Evolutionary conservation across 192 early-diverging fungal species (phyloP).

Genomic region (Phycomyces blakesleeanus): DNA sequence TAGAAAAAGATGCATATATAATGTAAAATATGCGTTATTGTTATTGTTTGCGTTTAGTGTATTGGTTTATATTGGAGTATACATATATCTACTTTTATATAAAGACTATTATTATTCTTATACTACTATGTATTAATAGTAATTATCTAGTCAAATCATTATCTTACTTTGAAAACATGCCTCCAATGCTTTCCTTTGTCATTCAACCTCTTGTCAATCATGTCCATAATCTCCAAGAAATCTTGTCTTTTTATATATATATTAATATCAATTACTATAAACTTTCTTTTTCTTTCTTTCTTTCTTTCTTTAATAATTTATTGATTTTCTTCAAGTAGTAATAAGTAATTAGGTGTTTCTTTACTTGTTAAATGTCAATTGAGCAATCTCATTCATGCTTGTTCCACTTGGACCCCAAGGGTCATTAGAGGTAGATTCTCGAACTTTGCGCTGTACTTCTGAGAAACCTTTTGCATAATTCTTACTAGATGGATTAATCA

Average conservation of each 20-base stretch:
- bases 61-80: too few species aligned
- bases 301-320: too few species aligned
- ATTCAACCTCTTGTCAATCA: constrained; percentile 95
- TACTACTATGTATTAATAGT: too few species aligned
- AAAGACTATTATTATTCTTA: too few species aligned
- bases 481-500: too few species aligned
- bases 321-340: background rate
- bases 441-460: constrained; percentile 90
- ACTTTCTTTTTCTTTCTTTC: too few species aligned
- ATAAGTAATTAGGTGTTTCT: constrained; percentile 9
- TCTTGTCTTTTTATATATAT: constrained; percentile 55
- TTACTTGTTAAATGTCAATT: constrained; percentile 83
- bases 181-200: constrained; percentile 98
- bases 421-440: constrained; percentile 77
- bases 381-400: constrained; percentile 84
- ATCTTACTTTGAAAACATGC: constrained; percentile 91
- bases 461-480: constrained; percentile 89
- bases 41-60: too few species aligned
- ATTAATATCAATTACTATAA: constrained; percentile 10
- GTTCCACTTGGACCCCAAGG: constrained; percentile 72
- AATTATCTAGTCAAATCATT: background rate
- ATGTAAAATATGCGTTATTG: too few species aligned
- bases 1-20: too few species aligned
- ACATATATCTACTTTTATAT: too few species aligned
- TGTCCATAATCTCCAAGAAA: constrained; percentile 96